Evolutionary conservation across 2,329 filamentous ascomycete species (phyloP).

Genomic region (Epichloe elymi): DNA sequence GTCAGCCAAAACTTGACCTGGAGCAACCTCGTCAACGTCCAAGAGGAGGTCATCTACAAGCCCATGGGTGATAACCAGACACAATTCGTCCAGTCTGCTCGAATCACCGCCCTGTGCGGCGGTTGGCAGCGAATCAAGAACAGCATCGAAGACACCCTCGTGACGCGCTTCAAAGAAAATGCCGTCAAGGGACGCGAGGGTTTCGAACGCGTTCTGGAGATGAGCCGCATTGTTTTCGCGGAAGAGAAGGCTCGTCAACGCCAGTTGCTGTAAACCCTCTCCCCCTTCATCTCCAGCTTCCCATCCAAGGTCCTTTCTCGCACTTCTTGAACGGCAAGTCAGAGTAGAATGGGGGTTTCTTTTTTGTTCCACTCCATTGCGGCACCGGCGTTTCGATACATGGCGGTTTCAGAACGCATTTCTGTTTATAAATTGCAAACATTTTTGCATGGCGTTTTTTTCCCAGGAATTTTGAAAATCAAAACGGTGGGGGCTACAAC

Average conservation of each 20-base stretch:
- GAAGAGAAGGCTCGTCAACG: slow-evolving; percentile 60
- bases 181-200: slow-evolving; percentile 82
- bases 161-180: slow-evolving; percentile 84
- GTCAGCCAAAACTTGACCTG: slow-evolving; percentile 90
- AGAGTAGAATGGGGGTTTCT: not conserved
- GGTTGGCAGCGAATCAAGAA: slow-evolving; percentile 97
- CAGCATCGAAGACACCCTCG: slow-evolving; percentile 83
- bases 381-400: not conserved
- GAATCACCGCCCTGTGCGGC: slow-evolving; percentile 87
- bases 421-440: not conserved
- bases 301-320: not conserved
- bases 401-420: not conserved
- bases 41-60: slow-evolving; percentile 82
- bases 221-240: slow-evolving; percentile 82
- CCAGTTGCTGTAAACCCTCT: slow-evolving; percentile 5
- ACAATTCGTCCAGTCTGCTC: slow-evolving; percentile 75
- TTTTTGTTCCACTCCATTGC: not conserved
- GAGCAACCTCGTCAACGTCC: slow-evolving; percentile 78
- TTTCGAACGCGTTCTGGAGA: slow-evolving; percentile 87
- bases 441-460: slow-evolving; percentile 1
- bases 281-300: not conserved
- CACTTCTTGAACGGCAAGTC: not conserved
- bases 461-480: not conserved
- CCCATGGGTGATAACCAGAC: slow-evolving; percentile 50
- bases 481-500: not conserved